Percentiles rank a stretch among this genome's conserved stretches.
Evolutionary conservation across 2,329 filamentous ascomycete species (phyloP).

Genomic region (Sclerotinia borealis): DNA sequence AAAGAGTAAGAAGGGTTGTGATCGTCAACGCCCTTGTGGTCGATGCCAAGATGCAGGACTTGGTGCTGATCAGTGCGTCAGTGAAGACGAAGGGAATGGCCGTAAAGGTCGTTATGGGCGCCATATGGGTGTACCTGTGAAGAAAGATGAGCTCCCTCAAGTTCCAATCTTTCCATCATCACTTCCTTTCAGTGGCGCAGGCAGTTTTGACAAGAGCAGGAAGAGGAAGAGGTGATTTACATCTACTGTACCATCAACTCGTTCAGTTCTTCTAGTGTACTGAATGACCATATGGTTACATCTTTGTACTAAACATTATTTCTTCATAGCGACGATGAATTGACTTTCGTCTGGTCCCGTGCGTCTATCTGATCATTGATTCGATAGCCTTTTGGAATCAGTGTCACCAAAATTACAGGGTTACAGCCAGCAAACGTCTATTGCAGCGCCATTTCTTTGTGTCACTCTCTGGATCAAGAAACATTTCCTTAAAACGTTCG

Average conservation of each 20-base stretch:
- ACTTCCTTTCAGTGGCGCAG: constrained; percentile 29
- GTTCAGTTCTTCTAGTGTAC: not conserved
- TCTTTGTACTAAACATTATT: not conserved
- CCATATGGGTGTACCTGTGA: constrained; percentile 62
- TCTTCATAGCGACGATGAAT: not conserved
- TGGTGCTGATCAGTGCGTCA: constrained; percentile 87
- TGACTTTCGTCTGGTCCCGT: not conserved
- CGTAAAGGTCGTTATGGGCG: constrained; percentile 86
- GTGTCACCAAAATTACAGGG: not conserved
- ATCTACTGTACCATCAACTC: not conserved
- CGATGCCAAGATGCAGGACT: constrained; percentile 95
- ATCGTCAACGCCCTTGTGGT: constrained; percentile 90
- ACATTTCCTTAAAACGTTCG: not conserved
- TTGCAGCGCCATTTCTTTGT: not conserved
- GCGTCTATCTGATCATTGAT: not conserved
- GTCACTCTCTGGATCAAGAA: not conserved
- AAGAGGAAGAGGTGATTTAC: constrained; percentile 56
- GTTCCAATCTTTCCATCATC: constrained; percentile 30
- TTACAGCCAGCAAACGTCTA: not conserved
- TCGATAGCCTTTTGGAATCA: not conserved
- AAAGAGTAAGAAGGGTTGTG: constrained; percentile 99
- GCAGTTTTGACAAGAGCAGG: constrained; percentile 54
- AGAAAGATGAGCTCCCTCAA: constrained; percentile 46
- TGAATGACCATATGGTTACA: not conserved
- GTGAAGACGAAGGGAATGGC: constrained; percentile 95